Evolutionary conservation across 768 basidiomycete genomes (phyloP), one percentile per base, ranked within the genome.

Genomic region (Stropharia rugosoannulata): DNA sequence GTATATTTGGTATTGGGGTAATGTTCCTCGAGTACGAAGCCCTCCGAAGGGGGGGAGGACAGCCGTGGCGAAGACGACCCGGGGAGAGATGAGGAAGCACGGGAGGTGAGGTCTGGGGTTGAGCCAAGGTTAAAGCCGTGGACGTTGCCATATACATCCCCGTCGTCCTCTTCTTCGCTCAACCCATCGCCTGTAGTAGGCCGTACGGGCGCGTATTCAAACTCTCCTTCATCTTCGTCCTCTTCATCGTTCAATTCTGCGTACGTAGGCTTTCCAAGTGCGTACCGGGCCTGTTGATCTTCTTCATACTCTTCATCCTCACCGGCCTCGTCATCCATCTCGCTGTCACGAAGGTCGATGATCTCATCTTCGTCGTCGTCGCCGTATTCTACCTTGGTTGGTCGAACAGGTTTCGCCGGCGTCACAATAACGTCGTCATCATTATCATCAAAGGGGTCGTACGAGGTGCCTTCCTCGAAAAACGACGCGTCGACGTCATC

Each of bases 1-100:
- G 66, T 66, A n/a, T 72, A 72, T 47, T 67, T 67, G 27, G 56
- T 62, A 42, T 64, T 66, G 1, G 67, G 66, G 54, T 67, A 67
- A 53, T 65, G 64, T 27, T 55, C 56, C 32, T 48, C 61, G 22
- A 61, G 50, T 19, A 61, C 54, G 42, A 59, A 56, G 47, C 45
- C 25, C 37, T 39, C n/a, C 18, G 56, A 48, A 18, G 27, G 12
- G 27, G 59, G 51, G 12, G 59, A 59, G 13, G 57, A 59, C 49
- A 13, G 49, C 22, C 43, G 52, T 12, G 43, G 58, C 12, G 54
- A 56, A 19, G 60, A 57, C n/a, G 62, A 59, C 11, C 64, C 64
- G 3, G 61, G 64, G 36, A 50, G 59, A 19, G 60, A 43, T 51
- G 65, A 56, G 7, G 59, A 57, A 15, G 49, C 29, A 22, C 49